A percentile compares a stretch with the other conserved stretches of the same genome.
Conservation (phyloP, 768 basidiomycete species). For the Phanerochaete carnosa region DNA sequence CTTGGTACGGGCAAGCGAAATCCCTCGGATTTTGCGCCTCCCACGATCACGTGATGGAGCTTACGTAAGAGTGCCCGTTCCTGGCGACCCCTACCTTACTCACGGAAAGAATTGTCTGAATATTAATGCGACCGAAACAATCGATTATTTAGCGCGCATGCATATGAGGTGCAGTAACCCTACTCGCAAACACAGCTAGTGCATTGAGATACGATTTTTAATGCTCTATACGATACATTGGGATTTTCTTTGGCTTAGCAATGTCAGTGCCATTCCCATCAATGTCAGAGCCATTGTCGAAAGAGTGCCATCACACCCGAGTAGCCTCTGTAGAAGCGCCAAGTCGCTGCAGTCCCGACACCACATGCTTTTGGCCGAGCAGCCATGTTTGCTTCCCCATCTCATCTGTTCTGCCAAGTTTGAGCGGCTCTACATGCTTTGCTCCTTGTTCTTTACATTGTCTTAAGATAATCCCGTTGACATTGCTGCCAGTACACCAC, state of each 20-base stretch:
- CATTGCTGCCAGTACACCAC: neutral
- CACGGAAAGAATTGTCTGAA: constrained; percentile 57
- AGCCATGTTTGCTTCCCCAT: neutral
- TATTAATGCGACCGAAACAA: neutral
- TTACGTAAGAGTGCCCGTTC: no score
- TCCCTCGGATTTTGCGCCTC: no score
- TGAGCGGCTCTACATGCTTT: neutral
- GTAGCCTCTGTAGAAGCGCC: neutral
- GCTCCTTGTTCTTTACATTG: neutral
- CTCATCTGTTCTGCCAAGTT: neutral
- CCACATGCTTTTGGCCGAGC: neutral
- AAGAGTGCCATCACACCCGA: neutral
- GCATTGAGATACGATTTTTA: no score
- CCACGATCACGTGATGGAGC: no score
- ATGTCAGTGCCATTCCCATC: no score
- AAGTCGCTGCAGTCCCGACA: neutral
- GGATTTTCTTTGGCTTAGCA: no score
- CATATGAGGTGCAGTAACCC: no score
- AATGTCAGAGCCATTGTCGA: no score
- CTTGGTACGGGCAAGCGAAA: no score
- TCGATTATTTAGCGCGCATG: neutral
- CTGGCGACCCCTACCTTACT: no score
- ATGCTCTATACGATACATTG: no score
- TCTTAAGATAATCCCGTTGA: neutral
- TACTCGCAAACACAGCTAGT: no score